Base-by-base conservation (phyloP, 805 yeast species). In the Ogataea haglerorum region DNA sequence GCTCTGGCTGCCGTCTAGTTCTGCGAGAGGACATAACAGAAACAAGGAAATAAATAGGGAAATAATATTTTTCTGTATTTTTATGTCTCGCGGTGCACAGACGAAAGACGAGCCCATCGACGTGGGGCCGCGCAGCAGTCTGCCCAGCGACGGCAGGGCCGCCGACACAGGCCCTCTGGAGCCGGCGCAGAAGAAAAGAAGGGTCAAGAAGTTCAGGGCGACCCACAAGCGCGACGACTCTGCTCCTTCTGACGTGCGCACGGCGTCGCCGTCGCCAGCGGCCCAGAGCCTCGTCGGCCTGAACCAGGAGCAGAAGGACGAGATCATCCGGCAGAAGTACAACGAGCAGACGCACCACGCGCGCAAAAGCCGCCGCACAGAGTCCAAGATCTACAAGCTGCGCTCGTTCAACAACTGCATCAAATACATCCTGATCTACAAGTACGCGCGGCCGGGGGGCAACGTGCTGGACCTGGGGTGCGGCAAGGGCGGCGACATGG, bases 401-500 rank as follows among this genome's bases (percentile, higher is more conserved):
- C 73, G 97, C 46, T 82, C 85, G 52, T 93, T 89, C 73, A 93
- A 93, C 63, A 93, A 93, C 60, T 85, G 90, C 45, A 83, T 93
- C 54, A 93, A 93, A 58, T 85, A 87, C 58, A 85, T 89, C 56
- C 66, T 91, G 7, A 80, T 93, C 39, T 82, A 83, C 41, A 85
- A 83, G 51, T 81, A 71, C 61, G 78, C 82, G 2, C 67, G 67
- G 25, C 67, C 69, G 33, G 66, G 76, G 46, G 73, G 75, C 29
- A 71, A 75, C 15, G 88, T 84, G 1, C 66, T 93, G 14, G 99
- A 93, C 57, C 63, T 91, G 41, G 96, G 96, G 12, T 90, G 98
- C 64, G 99, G 99, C 10, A 95, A 93, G 61, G 99, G 99, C 38
- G 99, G 99, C 19, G 99, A 93, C 65, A 67, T 93, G 54, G 78